Evolutionary conservation across 2,329 filamentous ascomycete genomes (phyloP).

Genomic region (Aureobasidium vineae): DNA sequence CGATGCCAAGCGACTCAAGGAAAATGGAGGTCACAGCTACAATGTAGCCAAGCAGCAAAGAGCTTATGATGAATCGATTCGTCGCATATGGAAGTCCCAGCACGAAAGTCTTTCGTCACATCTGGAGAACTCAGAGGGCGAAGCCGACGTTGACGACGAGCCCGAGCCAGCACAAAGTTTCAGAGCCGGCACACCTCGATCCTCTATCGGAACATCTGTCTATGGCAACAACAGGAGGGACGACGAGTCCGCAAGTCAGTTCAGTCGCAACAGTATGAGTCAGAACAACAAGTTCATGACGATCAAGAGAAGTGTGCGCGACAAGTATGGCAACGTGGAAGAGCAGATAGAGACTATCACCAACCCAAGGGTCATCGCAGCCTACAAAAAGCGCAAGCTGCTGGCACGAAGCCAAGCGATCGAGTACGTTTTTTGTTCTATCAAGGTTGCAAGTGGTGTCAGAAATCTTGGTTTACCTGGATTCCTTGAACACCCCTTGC

Average conservation of each 20-base stretch:
- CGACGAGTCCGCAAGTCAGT: constrained; percentile 68
- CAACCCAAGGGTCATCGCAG: constrained; percentile 81
- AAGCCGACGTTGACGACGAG: constrained; percentile 60
- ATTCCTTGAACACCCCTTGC: not conserved
- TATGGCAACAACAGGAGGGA: constrained; percentile 54
- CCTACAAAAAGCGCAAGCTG: constrained; percentile 78
- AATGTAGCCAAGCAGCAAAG: constrained; percentile 94
- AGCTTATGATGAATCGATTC: constrained; percentile 87
- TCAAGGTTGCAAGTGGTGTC: not conserved
- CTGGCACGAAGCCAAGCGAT: constrained; percentile 68
- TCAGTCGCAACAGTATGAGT: constrained; percentile 46
- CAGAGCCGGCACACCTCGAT: constrained; percentile 61
- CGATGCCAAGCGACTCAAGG: constrained; percentile 68
- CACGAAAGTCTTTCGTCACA: constrained; percentile 71
- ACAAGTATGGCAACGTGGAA: constrained; percentile 53
- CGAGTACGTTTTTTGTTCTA: constrained; percentile 58
- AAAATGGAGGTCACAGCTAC: constrained; percentile 85
- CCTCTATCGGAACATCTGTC: constrained; percentile 60
- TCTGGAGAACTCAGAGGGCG: constrained; percentile 71
- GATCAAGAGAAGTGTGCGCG: constrained; percentile 68
- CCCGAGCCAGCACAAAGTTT: constrained; percentile 40
- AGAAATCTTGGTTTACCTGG: not conserved
- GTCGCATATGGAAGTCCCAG: constrained; percentile 89
- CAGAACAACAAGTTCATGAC: constrained; percentile 67
- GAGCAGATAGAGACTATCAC: constrained; percentile 32